Base-by-base conservation (phyloP, 2,329 filamentous ascomycete genomes). In the Botrytis hyacinthi region DNA sequence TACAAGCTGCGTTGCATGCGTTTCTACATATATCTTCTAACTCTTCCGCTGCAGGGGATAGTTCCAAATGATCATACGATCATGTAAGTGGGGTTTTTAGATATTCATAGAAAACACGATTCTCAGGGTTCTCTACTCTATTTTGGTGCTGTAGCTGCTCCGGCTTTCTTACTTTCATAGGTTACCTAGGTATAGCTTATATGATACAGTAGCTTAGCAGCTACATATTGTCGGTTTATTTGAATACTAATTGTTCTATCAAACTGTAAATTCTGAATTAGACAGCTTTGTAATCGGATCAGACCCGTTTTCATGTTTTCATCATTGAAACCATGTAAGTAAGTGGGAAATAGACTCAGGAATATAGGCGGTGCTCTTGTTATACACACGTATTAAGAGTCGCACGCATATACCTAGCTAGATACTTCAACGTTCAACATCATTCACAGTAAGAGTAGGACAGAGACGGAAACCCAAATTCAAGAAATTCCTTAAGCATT, bases 61-160 rank as follows among this genome's bases (percentile, higher is more conserved):
- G 2, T 3, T 29, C n/a, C n/a, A 57, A 1, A 18, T 29, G 2
- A 57, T 6, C 16, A 29, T 29, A 2, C 1, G 7, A 18, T 32
- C 29, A 18, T 18, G 5, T 16, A 1, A 18, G 16, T 4, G 12
- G 14, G 3, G 7, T 8, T 9, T 29, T 8, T 0, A 4, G 5
- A 54, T 4, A 8, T 16, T 9, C 6, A 9, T 4, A 4, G 14
- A 29, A 57, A 57, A 29, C 6, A 6, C 7, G 6, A 18, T 29
- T 1, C 1, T 9, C 1, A 16, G 16, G 6, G 4, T 18, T 54
- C 3, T 9, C 3, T 14, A 18, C 6, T 54, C 51, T 29, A 29
- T 5, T 29, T 9, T 18, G 51, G 7, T 3, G 51, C 3, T 9
- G 18, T 18, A 57, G n/a, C n/a, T 29, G 6, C 14, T 29, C 51